A percentile compares a stretch with the other conserved stretches of the same genome.
phyloP scores from a whole-genome alignment of 768 basidiomycete species.

The Pisolithus tinctorius region DNA sequence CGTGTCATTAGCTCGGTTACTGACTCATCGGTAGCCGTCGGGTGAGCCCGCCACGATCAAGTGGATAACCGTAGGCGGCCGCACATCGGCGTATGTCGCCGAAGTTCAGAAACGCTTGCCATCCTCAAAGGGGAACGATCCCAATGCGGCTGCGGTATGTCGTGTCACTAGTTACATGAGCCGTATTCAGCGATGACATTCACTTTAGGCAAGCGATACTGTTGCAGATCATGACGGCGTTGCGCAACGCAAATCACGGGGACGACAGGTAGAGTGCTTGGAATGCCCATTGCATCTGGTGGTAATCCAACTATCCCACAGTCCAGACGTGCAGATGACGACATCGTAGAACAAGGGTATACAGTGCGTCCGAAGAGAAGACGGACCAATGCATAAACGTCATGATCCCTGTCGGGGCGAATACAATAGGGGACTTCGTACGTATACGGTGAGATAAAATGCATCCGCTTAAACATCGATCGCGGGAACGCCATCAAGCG shows the following conservation, averaged over 20 bases:
- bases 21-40: slow-evolving; percentile 41
- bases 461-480: too few relatives aligned
- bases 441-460: too few relatives aligned
- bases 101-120: slow-evolving; percentile 45
- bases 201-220: neutral
- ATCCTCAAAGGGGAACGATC: slow-evolving; percentile 4
- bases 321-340: too few relatives aligned
- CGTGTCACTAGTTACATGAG: neutral
- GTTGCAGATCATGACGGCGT: neutral
- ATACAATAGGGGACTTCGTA: too few relatives aligned
- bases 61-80: slow-evolving; percentile 70
- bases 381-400: too few relatives aligned
- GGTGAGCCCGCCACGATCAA: slow-evolving; percentile 66
- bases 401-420: too few relatives aligned
- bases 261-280: neutral
- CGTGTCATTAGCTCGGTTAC: neutral
- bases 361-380: too few relatives aligned
- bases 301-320: too few relatives aligned
- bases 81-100: slow-evolving; percentile 66
- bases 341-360: too few relatives aligned
- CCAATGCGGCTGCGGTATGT: neutral
- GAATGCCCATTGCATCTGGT: neutral
- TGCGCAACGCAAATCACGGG: neutral
- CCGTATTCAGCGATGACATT: neutral
- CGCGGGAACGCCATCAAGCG: too few relatives aligned